Evolutionary conservation across 345 rosid genomes (phyloP).

Genomic region (Gossypium raimondii): DNA sequence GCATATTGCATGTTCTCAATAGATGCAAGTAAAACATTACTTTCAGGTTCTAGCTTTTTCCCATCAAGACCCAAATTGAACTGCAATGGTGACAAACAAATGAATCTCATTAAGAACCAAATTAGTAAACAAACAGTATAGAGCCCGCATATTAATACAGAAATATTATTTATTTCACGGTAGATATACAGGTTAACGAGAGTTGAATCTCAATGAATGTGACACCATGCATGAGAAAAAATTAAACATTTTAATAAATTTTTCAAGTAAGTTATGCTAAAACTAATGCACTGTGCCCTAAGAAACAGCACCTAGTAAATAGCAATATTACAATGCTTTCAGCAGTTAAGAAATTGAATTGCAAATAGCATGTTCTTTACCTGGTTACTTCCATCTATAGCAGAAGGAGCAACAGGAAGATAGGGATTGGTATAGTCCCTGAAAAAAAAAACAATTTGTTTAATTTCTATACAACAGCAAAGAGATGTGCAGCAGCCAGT

Average conservation of each 20-base stretch:
- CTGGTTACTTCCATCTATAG: constrained; percentile 86
- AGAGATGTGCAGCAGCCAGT: background rate
- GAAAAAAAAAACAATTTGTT: constrained; percentile 10
- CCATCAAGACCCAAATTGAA: constrained; percentile 78
- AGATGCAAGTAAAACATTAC: constrained; percentile 97
- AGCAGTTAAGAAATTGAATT: background rate
- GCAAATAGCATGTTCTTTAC: constrained; percentile 26
- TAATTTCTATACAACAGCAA: background rate
- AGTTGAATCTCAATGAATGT: background rate
- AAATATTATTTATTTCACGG: background rate
- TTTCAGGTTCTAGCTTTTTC: constrained; percentile 91
- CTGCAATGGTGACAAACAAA: constrained; percentile 34
- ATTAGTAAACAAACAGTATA: background rate
- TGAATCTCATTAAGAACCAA: background rate
- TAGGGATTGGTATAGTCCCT: constrained; percentile 97
- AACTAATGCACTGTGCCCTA: background rate
- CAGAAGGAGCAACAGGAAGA: constrained; percentile 98
- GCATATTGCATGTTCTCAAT: constrained; percentile 99
- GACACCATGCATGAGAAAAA: background rate
- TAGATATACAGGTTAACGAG: constrained; percentile 5
- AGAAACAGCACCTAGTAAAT: background rate
- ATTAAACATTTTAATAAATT: background rate
- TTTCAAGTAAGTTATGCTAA: background rate
- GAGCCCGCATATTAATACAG: background rate
- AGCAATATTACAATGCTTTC: background rate